Conservation (phyloP, 176 grass and related monocot species). For the Zoysia japonica region DNA sequence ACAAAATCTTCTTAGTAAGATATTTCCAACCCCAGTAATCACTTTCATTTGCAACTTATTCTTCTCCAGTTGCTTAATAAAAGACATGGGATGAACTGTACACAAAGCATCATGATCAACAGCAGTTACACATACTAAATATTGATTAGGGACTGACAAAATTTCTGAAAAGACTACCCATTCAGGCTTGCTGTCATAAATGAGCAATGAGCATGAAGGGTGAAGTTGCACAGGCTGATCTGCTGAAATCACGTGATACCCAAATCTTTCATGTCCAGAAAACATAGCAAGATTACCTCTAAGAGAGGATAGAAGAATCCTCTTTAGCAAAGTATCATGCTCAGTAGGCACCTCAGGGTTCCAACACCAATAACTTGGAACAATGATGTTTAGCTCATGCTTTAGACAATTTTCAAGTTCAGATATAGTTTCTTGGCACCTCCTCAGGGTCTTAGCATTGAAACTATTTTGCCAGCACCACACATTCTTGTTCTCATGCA, state of each 20-base stretch:
- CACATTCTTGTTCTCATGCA: conserved; percentile 56
- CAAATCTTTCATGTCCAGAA: conserved; percentile 77
- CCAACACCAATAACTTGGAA: conserved; percentile 87
- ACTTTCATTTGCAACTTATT: conserved; percentile 70
- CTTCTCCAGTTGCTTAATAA: conserved; percentile 57
- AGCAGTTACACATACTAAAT: conserved; percentile 91
- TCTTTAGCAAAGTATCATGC: conserved; percentile 68
- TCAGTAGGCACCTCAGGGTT: conserved; percentile 59
- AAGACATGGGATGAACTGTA: conserved; percentile 48
- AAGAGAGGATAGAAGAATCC: conserved; percentile 80
- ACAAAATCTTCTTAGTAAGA: conserved; percentile 65
- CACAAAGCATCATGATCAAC: conserved; percentile 66
- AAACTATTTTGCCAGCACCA: conserved; percentile 98
- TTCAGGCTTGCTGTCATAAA: conserved; percentile 64
- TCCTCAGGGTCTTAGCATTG: conserved; percentile 91
- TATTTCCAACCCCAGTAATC: conserved; percentile 62
- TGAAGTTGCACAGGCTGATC: conserved; percentile 83
- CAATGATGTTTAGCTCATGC: conserved; percentile 69
- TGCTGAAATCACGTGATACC: conserved; percentile 81
- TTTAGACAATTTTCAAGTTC: conserved; percentile 84
- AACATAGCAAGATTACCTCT: conserved; percentile 81
- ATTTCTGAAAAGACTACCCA: conserved; percentile 97
- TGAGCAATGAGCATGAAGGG: conserved; percentile 76
- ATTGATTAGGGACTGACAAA: conserved; percentile 74
- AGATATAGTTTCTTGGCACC: conserved; percentile 76